Evolutionary conservation across 1,284 basidiomycete species (phyloP).

Genomic region (Sparassis latifolia): DNA sequence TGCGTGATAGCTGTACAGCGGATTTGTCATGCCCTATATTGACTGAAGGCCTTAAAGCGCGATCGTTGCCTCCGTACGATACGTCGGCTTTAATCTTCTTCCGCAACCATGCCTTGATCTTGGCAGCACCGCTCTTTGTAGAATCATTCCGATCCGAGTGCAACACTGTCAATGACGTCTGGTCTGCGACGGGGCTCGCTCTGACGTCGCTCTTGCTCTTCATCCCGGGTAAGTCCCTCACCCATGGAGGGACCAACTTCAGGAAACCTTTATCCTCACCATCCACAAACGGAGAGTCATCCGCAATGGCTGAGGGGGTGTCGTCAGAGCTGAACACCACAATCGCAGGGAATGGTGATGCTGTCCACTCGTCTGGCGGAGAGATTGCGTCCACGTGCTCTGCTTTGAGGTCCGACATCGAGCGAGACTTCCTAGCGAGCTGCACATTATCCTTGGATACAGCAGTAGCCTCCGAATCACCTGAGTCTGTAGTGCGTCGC

Average conservation of each 20-base stretch:
- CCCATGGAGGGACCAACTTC: constrained; percentile 2
- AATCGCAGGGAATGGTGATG: not conserved
- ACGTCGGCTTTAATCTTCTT: constrained; percentile 40
- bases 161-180: constrained; percentile 5
- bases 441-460: constrained; percentile 17
- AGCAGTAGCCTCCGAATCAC: constrained; percentile 21
- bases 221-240: constrained; percentile 7
- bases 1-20: too few relatives aligned
- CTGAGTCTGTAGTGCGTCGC: constrained; percentile 24
- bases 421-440: constrained; percentile 16
- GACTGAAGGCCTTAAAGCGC: constrained; percentile 15
- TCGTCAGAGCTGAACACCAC: not conserved
- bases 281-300: not conserved
- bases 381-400: too few relatives aligned
- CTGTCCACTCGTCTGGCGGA: not conserved
- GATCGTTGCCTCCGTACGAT: constrained; percentile 6
- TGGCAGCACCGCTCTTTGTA: constrained; percentile 30
- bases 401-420: constrained; percentile 17
- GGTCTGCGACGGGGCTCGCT: constrained; percentile 4
- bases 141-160: constrained; percentile 13
- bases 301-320: not conserved
- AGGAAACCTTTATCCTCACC: not conserved
- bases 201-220: constrained; percentile 14
- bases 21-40: too few relatives aligned
- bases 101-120: constrained; percentile 57